These are phyloP conservation scores for Paspalum notatum DNA, from an alignment of 176 grass and related monocot genomes.

Conservation along the genomic window DNA sequence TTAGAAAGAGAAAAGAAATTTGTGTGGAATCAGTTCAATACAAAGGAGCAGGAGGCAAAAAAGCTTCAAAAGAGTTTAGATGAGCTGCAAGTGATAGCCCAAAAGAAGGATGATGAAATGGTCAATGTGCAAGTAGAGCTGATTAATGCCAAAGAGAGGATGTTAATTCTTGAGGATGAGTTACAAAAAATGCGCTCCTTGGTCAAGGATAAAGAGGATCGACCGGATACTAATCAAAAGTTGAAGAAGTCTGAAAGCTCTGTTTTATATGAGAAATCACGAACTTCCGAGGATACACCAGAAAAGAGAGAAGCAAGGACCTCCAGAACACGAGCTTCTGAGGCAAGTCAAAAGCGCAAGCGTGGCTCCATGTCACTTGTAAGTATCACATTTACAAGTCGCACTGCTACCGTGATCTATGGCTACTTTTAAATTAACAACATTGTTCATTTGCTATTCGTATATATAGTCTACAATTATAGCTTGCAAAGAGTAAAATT, in stretches of 20 bases:
- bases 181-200: constrained; percentile 37
- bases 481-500: neutral
- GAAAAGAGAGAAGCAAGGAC: neutral
- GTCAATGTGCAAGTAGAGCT: constrained; percentile 36
- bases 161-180: constrained; percentile 38
- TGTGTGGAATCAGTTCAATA: constrained; percentile 65
- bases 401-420: neutral
- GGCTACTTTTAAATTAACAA: neutral
- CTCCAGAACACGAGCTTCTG: constrained; percentile 11
- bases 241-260: too few species aligned
- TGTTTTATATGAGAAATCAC: neutral
- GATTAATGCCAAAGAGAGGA: constrained; percentile 38
- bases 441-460: neutral
- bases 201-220: constrained; percentile 40
- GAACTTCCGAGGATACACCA: constrained; percentile 26
- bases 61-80: constrained; percentile 42
- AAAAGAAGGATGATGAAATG: constrained; percentile 50
- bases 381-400: constrained; percentile 37
- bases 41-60: constrained; percentile 60
- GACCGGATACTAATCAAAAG: neutral
- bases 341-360: constrained; percentile 49
- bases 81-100: constrained; percentile 27
- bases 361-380: constrained; percentile 38
- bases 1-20: constrained; percentile 47
- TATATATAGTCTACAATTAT: constrained; percentile 5